Conservation (phyloP, 2,329 filamentous ascomycete species). For the Epichloe brachyelytri region DNA sequence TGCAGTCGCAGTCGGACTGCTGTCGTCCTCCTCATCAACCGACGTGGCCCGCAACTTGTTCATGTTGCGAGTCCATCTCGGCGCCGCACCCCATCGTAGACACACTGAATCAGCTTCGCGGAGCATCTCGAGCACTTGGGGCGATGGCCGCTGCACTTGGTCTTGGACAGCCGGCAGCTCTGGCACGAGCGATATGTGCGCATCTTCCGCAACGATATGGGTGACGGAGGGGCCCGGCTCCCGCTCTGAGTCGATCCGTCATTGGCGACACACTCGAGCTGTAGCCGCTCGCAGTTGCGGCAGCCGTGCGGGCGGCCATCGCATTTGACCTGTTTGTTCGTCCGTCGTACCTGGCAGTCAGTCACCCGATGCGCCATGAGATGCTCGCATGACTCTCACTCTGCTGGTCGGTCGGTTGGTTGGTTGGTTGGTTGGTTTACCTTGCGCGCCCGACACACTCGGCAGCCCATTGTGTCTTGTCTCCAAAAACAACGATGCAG, state of each 20-base stretch:
- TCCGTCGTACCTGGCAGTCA: too few relatives aligned
- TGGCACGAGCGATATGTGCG: conserved; percentile 28
- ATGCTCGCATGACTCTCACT: background rate
- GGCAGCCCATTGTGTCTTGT: conserved; percentile 23
- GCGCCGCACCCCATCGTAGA: conserved; percentile 26
- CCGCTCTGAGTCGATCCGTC: conserved; percentile 17
- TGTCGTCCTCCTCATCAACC: background rate
- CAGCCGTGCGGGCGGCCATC: conserved; percentile 28
- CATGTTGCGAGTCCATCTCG: conserved; percentile 24
- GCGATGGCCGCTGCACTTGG: conserved; percentile 28
- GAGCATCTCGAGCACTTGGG: conserved; percentile 25
- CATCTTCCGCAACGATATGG: conserved; percentile 23
- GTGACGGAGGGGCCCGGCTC: conserved; percentile 15
- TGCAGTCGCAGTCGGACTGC: background rate
- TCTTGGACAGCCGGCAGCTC: conserved; percentile 27
- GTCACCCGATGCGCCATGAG: too few relatives aligned
- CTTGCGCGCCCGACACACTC: conserved; percentile 28
- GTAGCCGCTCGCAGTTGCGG: conserved; percentile 29
- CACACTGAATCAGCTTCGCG: conserved; percentile 21
- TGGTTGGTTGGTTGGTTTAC: conserved; percentile 9
- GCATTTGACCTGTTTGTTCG: conserved; percentile 24
- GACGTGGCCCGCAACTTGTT: conserved; percentile 9
- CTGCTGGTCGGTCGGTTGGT: too few relatives aligned
- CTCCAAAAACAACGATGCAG: background rate
- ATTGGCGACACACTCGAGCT: conserved; percentile 27